Base-by-base conservation (phyloP, 2,329 filamentous ascomycete genomes). In the Rhynchosporium secalis region DNA sequence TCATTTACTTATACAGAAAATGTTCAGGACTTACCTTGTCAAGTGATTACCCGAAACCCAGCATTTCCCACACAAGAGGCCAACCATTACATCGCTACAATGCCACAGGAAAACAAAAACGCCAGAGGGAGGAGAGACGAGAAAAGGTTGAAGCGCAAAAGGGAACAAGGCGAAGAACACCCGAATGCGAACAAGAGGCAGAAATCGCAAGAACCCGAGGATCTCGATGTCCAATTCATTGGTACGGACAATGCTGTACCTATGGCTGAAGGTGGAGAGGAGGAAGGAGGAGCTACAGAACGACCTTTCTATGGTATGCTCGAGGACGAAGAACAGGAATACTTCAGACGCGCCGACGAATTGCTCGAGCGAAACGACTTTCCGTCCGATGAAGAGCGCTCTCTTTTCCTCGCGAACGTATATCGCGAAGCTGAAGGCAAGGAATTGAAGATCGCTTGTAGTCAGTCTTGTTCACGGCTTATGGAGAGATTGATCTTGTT, bases 361-460 rank as follows among this genome's bases (percentile, higher is more conserved):
- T 82, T 96, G 78, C 86, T 99, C 63, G 93, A 96, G 75, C 77
- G 91, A 69, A 95, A 98, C 77, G 86, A 94, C 74, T 98, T 98
- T 74, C 85, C 84, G 46, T 86, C 87, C 45, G 75, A 85, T 58
- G 91, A 96, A 69, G 89, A 92, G 69, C 83, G 87, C 62, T 79
- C 80, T 59, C 72, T 89, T 55, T 92, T 92, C 72, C 76, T 98
- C 52, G 86, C 88, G 65, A 96, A 89, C 75, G 90, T 98, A 57
- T 96, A 90, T 77, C 83, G 84, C 68, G 94, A 98, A 77, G 92
- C 93, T 0, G 82, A 87, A 64, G 92, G 92, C 65, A 98, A 98
- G 77, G 95, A 98, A 76, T 81, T 99, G 72, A 99, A 98, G 81
- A 85, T 99, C 66, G 93, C 93, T 29, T 95, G 91, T 78, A 96